phyloP scores from a whole-genome alignment of 2,329 filamentous ascomycete species.

The Bipolaris oryzae region DNA sequence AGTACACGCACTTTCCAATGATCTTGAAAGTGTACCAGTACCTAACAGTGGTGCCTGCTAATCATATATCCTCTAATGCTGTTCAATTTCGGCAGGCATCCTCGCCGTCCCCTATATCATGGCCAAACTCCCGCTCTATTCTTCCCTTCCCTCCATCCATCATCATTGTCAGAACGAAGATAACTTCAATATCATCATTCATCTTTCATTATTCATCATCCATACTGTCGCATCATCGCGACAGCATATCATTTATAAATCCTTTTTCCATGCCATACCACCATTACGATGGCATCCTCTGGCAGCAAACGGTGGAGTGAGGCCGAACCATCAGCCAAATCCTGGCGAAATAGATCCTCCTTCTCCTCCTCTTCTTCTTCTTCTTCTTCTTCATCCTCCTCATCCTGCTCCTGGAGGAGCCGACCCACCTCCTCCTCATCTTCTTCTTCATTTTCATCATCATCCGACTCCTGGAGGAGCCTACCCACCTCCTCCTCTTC shows the following conservation, averaged over 20 bases:
- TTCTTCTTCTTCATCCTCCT: too few relatives aligned
- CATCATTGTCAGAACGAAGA: background rate
- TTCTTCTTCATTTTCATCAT: background rate
- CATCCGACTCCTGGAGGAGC: background rate
- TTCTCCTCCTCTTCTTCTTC: too few relatives aligned
- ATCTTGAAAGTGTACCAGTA: too few relatives aligned
- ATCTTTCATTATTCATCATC: background rate
- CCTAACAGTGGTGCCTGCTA: too few relatives aligned
- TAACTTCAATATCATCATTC: background rate
- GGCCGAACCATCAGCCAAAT: background rate
- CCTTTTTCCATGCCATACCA: background rate
- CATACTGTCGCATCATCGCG: background rate
- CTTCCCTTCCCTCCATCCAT: background rate
- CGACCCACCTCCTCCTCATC: background rate
- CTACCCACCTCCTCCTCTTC: background rate
- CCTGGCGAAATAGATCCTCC: too few relatives aligned
- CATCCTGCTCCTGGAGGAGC: too few relatives aligned
- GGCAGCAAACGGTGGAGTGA: background rate
- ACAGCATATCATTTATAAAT: background rate
- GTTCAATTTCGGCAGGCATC: background rate
- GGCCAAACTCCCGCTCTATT: background rate
- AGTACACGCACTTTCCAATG: too few relatives aligned
- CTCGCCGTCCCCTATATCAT: background rate
- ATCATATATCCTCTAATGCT: too few relatives aligned
- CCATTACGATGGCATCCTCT: slow-evolving; percentile 4